phyloP scores from a whole-genome alignment of 2,329 filamentous ascomycete species.

The Xylariaceae sp. region DNA sequence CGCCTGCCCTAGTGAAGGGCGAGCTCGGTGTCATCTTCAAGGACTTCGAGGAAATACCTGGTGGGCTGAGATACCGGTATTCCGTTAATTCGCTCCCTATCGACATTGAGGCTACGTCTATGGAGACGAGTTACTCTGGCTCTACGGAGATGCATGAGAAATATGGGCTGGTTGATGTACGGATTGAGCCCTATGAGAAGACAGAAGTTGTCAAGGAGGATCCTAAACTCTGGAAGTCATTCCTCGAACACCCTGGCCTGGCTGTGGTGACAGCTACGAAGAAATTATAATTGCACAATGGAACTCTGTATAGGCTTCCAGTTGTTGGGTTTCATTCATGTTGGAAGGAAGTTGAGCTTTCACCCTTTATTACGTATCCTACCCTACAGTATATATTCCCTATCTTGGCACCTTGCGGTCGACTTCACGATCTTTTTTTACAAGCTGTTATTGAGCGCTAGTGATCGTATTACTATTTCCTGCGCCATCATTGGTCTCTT shows the following conservation, averaged over 20 bases:
- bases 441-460: too few species aligned
- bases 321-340: too few species aligned
- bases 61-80: conserved; percentile 32
- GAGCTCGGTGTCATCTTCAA: conserved; percentile 26
- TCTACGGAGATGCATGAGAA: conserved; percentile 34
- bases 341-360: too few species aligned
- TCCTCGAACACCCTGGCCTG: conserved; percentile 32
- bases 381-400: too few species aligned
- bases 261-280: conserved; percentile 33
- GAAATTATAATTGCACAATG: conserved; percentile 13
- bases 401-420: too few species aligned
- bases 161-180: conserved; percentile 33
- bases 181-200: conserved; percentile 32
- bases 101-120: conserved; percentile 31
- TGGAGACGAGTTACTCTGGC: conserved; percentile 33
- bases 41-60: conserved; percentile 30
- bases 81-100: conserved; percentile 13
- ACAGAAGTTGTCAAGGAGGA: conserved; percentile 31
- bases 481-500: too few species aligned
- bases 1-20: conserved; percentile 23
- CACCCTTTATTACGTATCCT: too few species aligned
- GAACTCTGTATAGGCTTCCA: too few species aligned
- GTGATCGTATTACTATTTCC: too few species aligned
- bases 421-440: too few species aligned
- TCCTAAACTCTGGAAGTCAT: conserved; percentile 34